These are phyloP conservation scores for Arthroderma uncinatum DNA, from an alignment of 2,329 filamentous ascomycete species.

Conservation along the genomic window DNA sequence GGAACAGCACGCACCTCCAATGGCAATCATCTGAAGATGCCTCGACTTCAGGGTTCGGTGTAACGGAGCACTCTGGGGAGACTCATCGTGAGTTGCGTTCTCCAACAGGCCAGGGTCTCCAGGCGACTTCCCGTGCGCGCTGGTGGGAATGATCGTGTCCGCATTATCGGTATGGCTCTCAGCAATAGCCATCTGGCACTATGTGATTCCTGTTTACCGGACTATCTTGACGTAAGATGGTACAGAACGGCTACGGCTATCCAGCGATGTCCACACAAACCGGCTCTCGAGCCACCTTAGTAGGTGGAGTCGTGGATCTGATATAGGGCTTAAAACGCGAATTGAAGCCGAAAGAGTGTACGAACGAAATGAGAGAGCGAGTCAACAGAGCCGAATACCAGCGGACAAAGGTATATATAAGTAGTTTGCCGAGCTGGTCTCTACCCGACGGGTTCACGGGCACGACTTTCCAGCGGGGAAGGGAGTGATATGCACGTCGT, in stretches of 20 bases:
- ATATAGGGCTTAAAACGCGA: background rate
- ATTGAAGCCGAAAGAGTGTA: background rate
- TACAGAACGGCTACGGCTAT: background rate
- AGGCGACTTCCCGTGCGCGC: background rate
- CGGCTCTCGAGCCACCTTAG: background rate
- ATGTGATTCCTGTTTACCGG: background rate
- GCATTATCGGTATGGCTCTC: background rate
- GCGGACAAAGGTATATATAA: background rate
- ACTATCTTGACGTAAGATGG: background rate
- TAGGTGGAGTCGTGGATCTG: background rate
- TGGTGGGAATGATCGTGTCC: background rate
- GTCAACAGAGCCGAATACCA: no score
- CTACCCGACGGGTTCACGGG: background rate
- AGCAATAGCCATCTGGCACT: background rate
- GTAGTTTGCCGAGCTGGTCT: background rate
- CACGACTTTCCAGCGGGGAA: background rate
- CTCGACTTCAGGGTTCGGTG: conserved; percentile 43
- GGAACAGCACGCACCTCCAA: conserved; percentile 56
- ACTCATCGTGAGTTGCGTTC: background rate
- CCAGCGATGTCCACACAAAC: background rate
- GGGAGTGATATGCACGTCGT: background rate
- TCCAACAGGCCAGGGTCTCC: background rate
- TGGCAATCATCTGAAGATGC: conserved; percentile 56
- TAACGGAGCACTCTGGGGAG: conserved; percentile 20
- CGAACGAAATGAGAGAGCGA: background rate